phyloP scores from a whole-genome alignment of 768 basidiomycete species.

The Psilocybe cyanescens region DNA sequence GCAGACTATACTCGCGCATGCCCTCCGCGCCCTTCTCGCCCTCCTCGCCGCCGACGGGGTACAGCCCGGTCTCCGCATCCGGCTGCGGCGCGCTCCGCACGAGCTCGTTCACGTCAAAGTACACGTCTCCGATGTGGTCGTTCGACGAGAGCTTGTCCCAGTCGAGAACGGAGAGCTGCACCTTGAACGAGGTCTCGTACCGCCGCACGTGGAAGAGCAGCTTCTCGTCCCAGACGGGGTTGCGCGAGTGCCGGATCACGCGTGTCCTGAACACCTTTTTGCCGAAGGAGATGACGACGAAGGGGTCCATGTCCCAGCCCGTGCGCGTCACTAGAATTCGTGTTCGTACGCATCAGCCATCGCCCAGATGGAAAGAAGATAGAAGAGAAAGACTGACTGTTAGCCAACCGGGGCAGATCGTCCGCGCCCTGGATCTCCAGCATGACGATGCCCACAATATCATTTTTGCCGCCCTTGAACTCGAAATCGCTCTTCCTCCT shows the following conservation, averaged over 20 bases:
- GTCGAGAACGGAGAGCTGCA: slow-evolving; percentile 86
- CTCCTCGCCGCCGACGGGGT: slow-evolving; percentile 33
- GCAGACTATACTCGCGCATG: slow-evolving; percentile 77
- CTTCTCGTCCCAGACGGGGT: slow-evolving; percentile 55
- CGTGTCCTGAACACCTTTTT: slow-evolving; percentile 94
- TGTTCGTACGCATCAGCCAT: background rate
- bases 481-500: slow-evolving; percentile 23
- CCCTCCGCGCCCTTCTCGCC: slow-evolving; percentile 46
- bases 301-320: slow-evolving; percentile 97
- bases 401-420: slow-evolving; percentile 85
- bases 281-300: slow-evolving; percentile 93
- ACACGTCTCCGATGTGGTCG: slow-evolving; percentile 85
- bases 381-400: slow-evolving; percentile 59
- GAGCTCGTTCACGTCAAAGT: slow-evolving; percentile 73
- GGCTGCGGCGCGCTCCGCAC: slow-evolving; percentile 70
- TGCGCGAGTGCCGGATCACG: slow-evolving; percentile 74
- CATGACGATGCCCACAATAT: slow-evolving; percentile 94
- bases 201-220: slow-evolving; percentile 92
- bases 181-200: slow-evolving; percentile 79
- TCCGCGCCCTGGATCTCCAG: slow-evolving; percentile 85
- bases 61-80: slow-evolving; percentile 43
- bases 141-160: slow-evolving; percentile 96
- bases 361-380: background rate
- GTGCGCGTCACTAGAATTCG: slow-evolving; percentile 70
- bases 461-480: slow-evolving; percentile 52